These are phyloP conservation scores for Trichothecium sympodiale DNA, from an alignment of 2,329 filamentous ascomycete genomes.

Conservation along the genomic window DNA sequence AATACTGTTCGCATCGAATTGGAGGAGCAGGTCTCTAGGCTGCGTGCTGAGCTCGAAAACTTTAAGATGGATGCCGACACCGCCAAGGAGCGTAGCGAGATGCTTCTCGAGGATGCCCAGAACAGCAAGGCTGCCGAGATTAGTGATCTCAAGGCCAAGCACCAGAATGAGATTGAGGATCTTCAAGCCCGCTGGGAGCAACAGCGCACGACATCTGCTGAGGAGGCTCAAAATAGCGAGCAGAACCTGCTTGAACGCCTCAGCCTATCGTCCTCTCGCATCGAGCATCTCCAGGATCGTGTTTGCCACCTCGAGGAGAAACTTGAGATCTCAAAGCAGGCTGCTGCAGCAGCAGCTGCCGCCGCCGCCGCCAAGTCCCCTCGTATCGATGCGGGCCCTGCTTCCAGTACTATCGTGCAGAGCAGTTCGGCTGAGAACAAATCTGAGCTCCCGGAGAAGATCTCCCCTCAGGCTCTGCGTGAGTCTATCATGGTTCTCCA, in stretches of 20 bases:
- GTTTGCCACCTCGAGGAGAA: constrained; percentile 80
- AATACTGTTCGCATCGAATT: constrained; percentile 73
- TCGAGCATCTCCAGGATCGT: constrained; percentile 76
- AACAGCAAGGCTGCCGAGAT: constrained; percentile 51
- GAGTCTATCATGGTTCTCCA: constrained; percentile 95
- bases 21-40: constrained; percentile 63
- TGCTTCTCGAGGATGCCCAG: constrained; percentile 72
- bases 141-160: constrained; percentile 41
- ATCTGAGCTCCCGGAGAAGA: constrained; percentile 61
- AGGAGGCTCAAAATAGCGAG: constrained; percentile 75
- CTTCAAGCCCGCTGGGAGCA: constrained; percentile 65
- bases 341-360: constrained; percentile 70
- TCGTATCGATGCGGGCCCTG: constrained; percentile 19
- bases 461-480: constrained; percentile 86
- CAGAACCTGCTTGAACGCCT: constrained; percentile 72
- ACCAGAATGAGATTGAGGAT: constrained; percentile 62
- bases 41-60: constrained; percentile 67
- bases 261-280: constrained; percentile 71
- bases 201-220: constrained; percentile 59
- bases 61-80: constrained; percentile 72
- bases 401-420: constrained; percentile 8
- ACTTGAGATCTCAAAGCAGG: constrained; percentile 79
- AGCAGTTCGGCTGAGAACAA: constrained; percentile 15
- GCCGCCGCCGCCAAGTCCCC: constrained; percentile 59
- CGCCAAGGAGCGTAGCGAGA: constrained; percentile 68